These are phyloP conservation scores for Cryptococcus neoformans DNA, from an alignment of 1,284 basidiomycete genomes.

Conservation along the genomic window DNA sequence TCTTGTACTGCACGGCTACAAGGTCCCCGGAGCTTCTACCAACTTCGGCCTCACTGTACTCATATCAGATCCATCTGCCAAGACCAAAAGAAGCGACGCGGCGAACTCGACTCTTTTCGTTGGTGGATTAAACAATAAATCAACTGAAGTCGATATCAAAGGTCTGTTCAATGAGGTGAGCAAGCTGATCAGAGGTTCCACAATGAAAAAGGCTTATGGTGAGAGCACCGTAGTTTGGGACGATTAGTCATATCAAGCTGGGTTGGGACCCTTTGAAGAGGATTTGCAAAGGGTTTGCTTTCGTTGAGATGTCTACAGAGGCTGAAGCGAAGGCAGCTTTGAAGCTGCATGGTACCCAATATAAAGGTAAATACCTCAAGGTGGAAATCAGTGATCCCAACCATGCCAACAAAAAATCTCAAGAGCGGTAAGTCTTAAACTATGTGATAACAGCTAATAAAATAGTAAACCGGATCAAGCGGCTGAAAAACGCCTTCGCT, in stretches of 20 bases:
- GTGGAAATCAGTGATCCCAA: constrained; percentile 39
- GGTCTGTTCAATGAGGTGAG: constrained; percentile 80
- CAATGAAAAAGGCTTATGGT: not conserved
- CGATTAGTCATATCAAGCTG: constrained; percentile 75
- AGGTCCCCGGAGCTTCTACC: constrained; percentile 52
- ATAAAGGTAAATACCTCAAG: constrained; percentile 47
- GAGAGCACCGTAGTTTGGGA: constrained; percentile 62
- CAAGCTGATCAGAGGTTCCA: constrained; percentile 9
- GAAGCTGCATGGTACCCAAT: constrained; percentile 74
- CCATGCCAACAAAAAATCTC: constrained; percentile 25
- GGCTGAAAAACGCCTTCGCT: constrained; percentile 59
- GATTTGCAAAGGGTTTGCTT: constrained; percentile 80
- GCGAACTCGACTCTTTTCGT: constrained; percentile 87
- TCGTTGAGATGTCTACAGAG: constrained; percentile 85
- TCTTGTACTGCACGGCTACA: constrained; percentile 69
- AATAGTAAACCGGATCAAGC: constrained; percentile 13
- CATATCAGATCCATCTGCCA: constrained; percentile 86
- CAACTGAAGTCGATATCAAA: constrained; percentile 66
- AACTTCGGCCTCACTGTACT: constrained; percentile 68
- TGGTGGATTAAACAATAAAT: constrained; percentile 62
- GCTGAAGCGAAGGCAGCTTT: constrained; percentile 68
- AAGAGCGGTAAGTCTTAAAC: constrained; percentile 11
- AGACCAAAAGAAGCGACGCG: constrained; percentile 81
- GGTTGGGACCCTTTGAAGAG: constrained; percentile 65
- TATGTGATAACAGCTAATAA: not conserved